Evolutionary conservation across 31 red algal species (phyloP), one percentile per base, ranked within the genome.

Genomic region (Bonnemaisonia californica): DNA sequence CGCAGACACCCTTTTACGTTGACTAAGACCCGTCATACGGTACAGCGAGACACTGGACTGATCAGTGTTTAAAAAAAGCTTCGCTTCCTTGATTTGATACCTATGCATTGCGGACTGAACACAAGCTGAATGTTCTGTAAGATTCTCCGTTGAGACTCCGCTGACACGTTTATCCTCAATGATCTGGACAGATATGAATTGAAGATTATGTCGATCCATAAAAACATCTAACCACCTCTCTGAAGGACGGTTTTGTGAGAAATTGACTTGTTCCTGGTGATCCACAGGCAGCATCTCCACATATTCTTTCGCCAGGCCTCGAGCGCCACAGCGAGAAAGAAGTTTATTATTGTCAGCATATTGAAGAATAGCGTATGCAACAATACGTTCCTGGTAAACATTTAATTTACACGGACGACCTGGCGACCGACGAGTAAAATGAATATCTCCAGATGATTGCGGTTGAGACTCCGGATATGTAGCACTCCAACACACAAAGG

Each of bases 81-180:
- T 36, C 2, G 39, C 0, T 1, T 83, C 39, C 27, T 83, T 59
- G 45, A 83, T 83, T 22, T 72, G 34, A 37, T 57, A 71, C 0
- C 79, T 27, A 7, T 55, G 9, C 19, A 56, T 62, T 71, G 29
- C 79, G 26, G 64, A 34, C 21, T 71, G 3, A 34, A 83, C 79
- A 23, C 62, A 23, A 24, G 39, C 3, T 24, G 71, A 71, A 23
- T 83, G 35, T 54, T 60, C 24, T 35, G 41, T 1, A 4, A 71
- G 9, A 37, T 54, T 71, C 26, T 0, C 0, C 21, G 1, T 42
- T 22, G 63, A 57, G 2, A 83, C 54, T 19, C 40, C 79, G 18
- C 5, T 57, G 19, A 83, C 24, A 24, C 63, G 1, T 33, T 40
- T 71, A 27, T 58, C 45, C 38, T 83, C 63, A 7, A 83, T 38